Conservation (phyloP, 192 early-diverging fungal genomes). For the Oehlia diaphana region DNA sequence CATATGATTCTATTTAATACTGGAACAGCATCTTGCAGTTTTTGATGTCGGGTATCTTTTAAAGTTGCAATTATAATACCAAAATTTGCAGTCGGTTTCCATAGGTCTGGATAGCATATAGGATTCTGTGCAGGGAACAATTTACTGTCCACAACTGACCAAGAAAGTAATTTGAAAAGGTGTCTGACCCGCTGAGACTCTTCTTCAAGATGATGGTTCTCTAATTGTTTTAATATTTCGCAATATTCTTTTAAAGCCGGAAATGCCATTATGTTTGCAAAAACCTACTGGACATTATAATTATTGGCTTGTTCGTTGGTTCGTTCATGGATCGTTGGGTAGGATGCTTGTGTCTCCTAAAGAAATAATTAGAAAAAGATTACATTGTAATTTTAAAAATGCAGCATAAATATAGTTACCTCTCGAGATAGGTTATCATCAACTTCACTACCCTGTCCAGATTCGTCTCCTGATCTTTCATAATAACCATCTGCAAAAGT, state of each 20-base stretch:
- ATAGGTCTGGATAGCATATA: neutral
- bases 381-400: too few relatives aligned
- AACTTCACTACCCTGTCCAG: too few relatives aligned
- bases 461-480: too few relatives aligned
- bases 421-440: too few relatives aligned
- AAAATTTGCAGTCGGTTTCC: neutral
- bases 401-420: too few relatives aligned
- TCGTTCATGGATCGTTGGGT: too few relatives aligned
- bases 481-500: too few relatives aligned
- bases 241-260: conserved; percentile 5
- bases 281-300: too few relatives aligned
- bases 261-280: neutral
- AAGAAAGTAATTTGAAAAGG: conserved; percentile 1
- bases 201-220: conserved; percentile 4
- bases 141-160: conserved; percentile 19
- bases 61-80: conserved; percentile 2
- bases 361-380: too few relatives aligned
- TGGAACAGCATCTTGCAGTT: neutral
- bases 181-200: neutral
- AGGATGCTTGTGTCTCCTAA: too few relatives aligned
- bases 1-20: neutral
- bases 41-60: neutral
- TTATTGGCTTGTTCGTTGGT: too few relatives aligned
- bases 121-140: neutral
- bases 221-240: neutral